A percentile compares a stretch with the other conserved stretches of the same genome.
Evolutionary conservation across 805 yeast species (phyloP).

Genomic region (Tetrapisispora phaffii): DNA sequence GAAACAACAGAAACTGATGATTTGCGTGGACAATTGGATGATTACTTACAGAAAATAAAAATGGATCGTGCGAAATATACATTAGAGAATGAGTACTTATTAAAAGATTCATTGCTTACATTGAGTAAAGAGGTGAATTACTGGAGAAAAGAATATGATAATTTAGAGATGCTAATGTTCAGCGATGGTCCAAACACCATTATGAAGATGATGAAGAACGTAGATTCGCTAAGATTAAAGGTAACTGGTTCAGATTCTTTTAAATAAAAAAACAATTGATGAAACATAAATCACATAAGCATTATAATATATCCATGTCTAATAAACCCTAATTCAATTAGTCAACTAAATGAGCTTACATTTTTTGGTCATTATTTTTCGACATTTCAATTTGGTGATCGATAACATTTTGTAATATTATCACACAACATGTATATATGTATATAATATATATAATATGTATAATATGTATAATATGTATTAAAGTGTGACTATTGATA

Average conservation of each 20-base stretch:
- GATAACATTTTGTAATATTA: no score
- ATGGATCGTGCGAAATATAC: constrained; percentile 25
- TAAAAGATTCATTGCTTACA: constrained; percentile 14
- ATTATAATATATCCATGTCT: no score
- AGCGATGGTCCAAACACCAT: constrained; percentile 25
- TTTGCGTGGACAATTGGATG: constrained; percentile 11
- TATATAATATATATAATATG: no score
- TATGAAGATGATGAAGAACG: constrained; percentile 21
- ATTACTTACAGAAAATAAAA: constrained; percentile 22
- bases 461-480: no score
- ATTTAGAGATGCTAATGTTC: constrained; percentile 24
- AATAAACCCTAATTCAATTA: no score
- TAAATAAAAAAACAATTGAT: background rate
- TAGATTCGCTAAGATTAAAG: constrained; percentile 15
- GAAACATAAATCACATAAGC: background rate
- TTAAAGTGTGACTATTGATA: no score
- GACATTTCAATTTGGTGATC: no score
- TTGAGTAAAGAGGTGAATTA: constrained; percentile 21
- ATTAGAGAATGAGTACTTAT: constrained; percentile 22
- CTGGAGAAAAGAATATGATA: constrained; percentile 26
- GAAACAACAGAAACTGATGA: constrained; percentile 8
- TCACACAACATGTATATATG: no score
- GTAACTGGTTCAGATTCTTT: background rate
- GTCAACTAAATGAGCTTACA: no score
- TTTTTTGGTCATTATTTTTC: no score